Evolutionary conservation across 768 basidiomycete genomes (phyloP), one percentile per base, ranked within the genome.

Genomic region (Mycena belliarum): DNA sequence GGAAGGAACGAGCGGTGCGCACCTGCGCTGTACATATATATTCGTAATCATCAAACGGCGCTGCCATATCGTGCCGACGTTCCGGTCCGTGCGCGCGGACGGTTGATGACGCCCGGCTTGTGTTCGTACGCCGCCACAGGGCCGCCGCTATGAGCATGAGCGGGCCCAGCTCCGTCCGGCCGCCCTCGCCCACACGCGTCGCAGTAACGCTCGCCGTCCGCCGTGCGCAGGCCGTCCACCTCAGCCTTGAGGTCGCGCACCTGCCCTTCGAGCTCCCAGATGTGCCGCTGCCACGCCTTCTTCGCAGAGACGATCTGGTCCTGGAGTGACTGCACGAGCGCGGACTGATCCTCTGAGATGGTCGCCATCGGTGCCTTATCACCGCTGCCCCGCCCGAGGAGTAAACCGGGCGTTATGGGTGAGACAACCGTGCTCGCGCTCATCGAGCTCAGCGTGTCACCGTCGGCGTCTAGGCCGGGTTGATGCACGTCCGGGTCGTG

Each of bases 191-290:
- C 87, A 65, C 91, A 91, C 37, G 73, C 66, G 4, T 80, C 75
- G 68, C 90, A 93, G 54, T 80, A 82, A 46, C 74, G 74, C 44
- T 72, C 69, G 8, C 63, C 68, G 14, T 61, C 59, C 16, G 63
- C 68, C 25, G 70, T 71, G 45, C 79, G 82, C 40, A 86, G 71
- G 24, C 78, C 80, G 32, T 87, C 85, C 32, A 93, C 68, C 68
- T 92, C 88, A 20, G 80, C 76, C 61, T 88, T 86, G 55, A 93
- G 74, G 67, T 87, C 86, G 46, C 82, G 81, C 43, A 93, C 81
- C 67, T 89, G 87, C 14, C 82, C 81, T 66, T 89, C 89, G 49
- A 93, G 73, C 66, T 91, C 90, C 85, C 81, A 84, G 49, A 91
- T 80, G 57, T 88, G 85, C 55, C 77, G 81, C 65, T 89, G 87